A percentile compares a stretch with the other conserved stretches of the same genome.
Conservation (phyloP, 768 basidiomycete species). For the Clitopilus passeckerianus region DNA sequence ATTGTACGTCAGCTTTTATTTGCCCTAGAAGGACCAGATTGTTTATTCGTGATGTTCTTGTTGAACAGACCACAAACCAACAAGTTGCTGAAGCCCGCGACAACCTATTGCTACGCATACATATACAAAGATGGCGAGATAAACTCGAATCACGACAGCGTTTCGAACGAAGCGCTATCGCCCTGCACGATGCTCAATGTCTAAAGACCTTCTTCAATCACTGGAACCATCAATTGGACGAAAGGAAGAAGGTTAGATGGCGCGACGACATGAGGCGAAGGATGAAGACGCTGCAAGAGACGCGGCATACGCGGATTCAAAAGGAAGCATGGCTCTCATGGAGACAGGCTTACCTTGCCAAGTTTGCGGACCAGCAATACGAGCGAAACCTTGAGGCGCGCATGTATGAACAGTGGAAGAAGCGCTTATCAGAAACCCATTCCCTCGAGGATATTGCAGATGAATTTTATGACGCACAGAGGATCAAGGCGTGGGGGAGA, state of each 20-base stretch:
- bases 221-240: slow-evolving; percentile 54
- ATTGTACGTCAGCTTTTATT: slow-evolving; percentile 44
- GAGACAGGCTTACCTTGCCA: slow-evolving; percentile 52
- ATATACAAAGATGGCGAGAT: slow-evolving; percentile 59
- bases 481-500: slow-evolving; percentile 30
- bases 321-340: slow-evolving; percentile 64
- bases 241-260: slow-evolving; percentile 57
- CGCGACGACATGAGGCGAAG: slow-evolving; percentile 65
- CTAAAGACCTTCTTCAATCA: slow-evolving; percentile 33
- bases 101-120: slow-evolving; percentile 53
- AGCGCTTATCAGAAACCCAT: slow-evolving; percentile 32
- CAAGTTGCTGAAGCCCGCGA: slow-evolving; percentile 71
- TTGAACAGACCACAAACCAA: slow-evolving; percentile 58
- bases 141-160: slow-evolving; percentile 29
- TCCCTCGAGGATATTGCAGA: slow-evolving; percentile 47
- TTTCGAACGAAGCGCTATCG: slow-evolving; percentile 35
- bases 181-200: slow-evolving; percentile 37
- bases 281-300: slow-evolving; percentile 59
- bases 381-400: slow-evolving; percentile 34
- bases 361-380: slow-evolving; percentile 48
- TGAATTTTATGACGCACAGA: slow-evolving; percentile 31
- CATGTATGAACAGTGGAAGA: slow-evolving; percentile 52
- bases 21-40: not conserved
- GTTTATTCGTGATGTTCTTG: not conserved
- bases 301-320: slow-evolving; percentile 45